Conservation (phyloP, 768 basidiomycete genomes). For the Trametes cingulata region DNA sequence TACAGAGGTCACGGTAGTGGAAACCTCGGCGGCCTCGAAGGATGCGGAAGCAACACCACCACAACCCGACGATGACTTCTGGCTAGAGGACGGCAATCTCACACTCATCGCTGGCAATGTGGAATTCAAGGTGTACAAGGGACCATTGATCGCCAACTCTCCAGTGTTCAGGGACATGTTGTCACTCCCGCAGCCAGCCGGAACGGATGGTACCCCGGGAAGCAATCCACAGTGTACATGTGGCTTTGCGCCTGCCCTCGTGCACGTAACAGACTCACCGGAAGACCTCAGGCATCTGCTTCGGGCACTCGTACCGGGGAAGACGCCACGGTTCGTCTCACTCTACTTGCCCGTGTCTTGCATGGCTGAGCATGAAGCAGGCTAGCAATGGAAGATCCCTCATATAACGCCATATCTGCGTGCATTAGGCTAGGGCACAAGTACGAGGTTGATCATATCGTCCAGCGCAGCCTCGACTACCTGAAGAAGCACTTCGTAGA, state of each 20-base stretch:
- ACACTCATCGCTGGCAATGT: slow-evolving; percentile 28
- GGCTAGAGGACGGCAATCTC: slow-evolving; percentile 33
- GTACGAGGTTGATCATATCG: slow-evolving; percentile 9
- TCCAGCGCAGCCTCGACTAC: slow-evolving; percentile 6
- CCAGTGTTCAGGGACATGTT: slow-evolving; percentile 31
- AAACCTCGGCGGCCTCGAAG: background rate
- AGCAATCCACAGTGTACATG: background rate
- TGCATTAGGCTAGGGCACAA: slow-evolving; percentile 16
- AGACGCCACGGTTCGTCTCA: background rate
- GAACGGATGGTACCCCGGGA: background rate
- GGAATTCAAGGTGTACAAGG: slow-evolving; percentile 28
- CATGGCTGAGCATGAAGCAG: background rate
- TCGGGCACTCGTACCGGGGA: background rate
- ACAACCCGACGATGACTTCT: slow-evolving; percentile 23
- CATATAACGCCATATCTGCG: slow-evolving; percentile 3
- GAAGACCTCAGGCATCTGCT: slow-evolving; percentile 6
- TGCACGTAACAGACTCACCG: slow-evolving; percentile 3
- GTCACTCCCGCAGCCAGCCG: slow-evolving; percentile 17
- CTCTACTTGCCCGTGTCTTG: background rate
- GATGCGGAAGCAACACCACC: background rate
- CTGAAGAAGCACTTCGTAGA: slow-evolving; percentile 4
- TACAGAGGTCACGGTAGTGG: background rate
- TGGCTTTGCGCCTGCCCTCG: background rate
- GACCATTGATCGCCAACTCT: slow-evolving; percentile 24
- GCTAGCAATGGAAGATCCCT: background rate